A percentile compares a stretch with the other conserved stretches of the same genome.
These are phyloP conservation scores for Solanum sitiens DNA, from an alignment of 257 asterid genomes.

Conservation along the genomic window DNA sequence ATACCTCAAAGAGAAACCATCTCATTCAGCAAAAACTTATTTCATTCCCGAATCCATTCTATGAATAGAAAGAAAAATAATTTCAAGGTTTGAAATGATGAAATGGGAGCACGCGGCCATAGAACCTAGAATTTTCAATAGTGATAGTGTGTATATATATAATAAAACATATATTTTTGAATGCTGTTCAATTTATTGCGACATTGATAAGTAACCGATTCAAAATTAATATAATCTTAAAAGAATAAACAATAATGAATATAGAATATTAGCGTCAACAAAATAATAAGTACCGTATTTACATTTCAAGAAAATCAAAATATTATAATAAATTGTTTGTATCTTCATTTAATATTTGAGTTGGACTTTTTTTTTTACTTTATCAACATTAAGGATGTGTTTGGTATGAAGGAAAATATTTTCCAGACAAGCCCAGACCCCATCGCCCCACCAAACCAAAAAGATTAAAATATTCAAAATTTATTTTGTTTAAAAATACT, in stretches of 20 bases:
- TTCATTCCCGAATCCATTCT: neutral
- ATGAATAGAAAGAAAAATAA: neutral
- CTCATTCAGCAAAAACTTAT: neutral
- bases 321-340: neutral
- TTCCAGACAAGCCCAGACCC: too few species aligned
- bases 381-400: neutral
- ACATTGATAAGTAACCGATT: neutral
- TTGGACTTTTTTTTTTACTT: neutral
- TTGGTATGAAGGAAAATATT: too few species aligned
- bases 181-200: neutral
- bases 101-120: neutral
- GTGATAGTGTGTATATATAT: neutral
- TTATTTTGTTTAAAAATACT: too few species aligned
- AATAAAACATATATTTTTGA: neutral
- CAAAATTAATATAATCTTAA: neutral
- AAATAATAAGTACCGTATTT: neutral
- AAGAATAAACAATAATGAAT: neutral
- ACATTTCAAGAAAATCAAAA: neutral
- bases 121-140: neutral
- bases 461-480: too few species aligned
- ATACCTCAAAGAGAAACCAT: neutral
- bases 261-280: neutral
- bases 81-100: neutral
- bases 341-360: neutral
- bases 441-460: too few species aligned